These are phyloP conservation scores for Platismatia glauca DNA, from an alignment of 495 filamentous ascomycete species.

Conservation along the genomic window DNA sequence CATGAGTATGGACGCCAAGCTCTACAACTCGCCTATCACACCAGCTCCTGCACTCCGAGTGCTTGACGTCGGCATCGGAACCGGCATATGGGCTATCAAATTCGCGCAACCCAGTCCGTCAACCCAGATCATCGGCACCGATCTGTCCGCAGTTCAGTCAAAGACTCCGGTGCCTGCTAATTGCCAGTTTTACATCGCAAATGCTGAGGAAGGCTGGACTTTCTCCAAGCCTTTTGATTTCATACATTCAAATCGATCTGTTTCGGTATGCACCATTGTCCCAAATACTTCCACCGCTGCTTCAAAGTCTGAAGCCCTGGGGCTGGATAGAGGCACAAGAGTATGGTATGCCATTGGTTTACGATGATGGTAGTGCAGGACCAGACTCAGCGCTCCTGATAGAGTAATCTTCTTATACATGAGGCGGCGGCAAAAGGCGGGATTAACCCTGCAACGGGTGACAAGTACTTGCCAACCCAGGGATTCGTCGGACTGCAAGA, in stretches of 20 bases:
- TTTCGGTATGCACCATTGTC: not conserved
- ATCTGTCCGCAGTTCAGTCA: not conserved
- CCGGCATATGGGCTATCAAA: not conserved
- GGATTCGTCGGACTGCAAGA: not conserved
- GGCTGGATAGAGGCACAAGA: not conserved
- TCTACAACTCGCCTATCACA: not conserved
- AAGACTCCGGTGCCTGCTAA: not conserved
- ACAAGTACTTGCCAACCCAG: not conserved
- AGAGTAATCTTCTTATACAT: not conserved
- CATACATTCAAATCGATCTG: not conserved
- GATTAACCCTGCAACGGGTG: no score
- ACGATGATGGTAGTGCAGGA: not conserved
- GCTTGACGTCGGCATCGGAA: not conserved
- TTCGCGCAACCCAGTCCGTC: not conserved
- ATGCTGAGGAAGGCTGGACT: not conserved
- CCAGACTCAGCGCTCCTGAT: not conserved
- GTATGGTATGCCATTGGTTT: not conserved
- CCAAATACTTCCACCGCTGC: not conserved
- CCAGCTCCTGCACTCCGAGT: not conserved
- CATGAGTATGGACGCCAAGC: not conserved
- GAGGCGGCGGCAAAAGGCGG: not conserved
- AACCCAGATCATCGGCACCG: not conserved
- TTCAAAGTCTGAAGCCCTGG: not conserved
- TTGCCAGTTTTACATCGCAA: not conserved
- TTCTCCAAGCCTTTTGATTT: not conserved